A percentile compares a stretch with the other conserved stretches of the same genome.
phyloP scores from a whole-genome alignment of 225 moss, liverwort and hornwort genomes.

The Straminergon stramineum region DNA sequence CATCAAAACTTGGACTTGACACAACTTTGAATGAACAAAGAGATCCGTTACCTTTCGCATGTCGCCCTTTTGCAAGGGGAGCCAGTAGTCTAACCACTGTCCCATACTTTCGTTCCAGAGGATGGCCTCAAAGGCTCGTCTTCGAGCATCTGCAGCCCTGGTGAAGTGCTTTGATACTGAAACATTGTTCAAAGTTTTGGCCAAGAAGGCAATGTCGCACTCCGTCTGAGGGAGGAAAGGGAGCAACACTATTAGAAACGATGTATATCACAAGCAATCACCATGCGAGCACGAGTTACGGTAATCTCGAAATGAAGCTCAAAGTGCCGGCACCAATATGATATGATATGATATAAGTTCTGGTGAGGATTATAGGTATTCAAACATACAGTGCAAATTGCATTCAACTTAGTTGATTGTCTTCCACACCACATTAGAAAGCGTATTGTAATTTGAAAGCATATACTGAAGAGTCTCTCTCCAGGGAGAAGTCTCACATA shows the following conservation, averaged over 20 bases:
- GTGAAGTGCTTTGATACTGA: slow-evolving; percentile 10
- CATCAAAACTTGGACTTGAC: neutral
- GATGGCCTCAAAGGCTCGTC: slow-evolving; percentile 54
- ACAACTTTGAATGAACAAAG: neutral
- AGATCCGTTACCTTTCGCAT: slow-evolving; percentile 13
- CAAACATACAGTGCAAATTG: neutral
- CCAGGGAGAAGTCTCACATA: neutral
- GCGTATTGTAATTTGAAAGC: neutral
- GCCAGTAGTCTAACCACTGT: slow-evolving; percentile 95
- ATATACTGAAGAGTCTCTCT: neutral
- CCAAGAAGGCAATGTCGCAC: slow-evolving; percentile 55
- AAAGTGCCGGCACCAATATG: neutral
- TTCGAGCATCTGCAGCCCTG: slow-evolving; percentile 33
- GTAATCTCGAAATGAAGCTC: neutral
- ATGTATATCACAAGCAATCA: neutral
- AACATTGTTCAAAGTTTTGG: slow-evolving; percentile 20
- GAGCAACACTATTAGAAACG: neutral
- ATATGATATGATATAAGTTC: neutral
- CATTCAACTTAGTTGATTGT: neutral
- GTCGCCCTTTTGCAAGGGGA: slow-evolving; percentile 24
- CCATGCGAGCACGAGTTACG: neutral
- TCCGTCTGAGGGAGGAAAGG: slow-evolving; percentile 34
- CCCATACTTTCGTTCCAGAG: slow-evolving; percentile 60
- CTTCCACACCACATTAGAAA: neutral
- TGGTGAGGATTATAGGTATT: neutral